phyloP scores from a whole-genome alignment of 1,284 basidiomycete species.

The Ustilago loliicola region DNA sequence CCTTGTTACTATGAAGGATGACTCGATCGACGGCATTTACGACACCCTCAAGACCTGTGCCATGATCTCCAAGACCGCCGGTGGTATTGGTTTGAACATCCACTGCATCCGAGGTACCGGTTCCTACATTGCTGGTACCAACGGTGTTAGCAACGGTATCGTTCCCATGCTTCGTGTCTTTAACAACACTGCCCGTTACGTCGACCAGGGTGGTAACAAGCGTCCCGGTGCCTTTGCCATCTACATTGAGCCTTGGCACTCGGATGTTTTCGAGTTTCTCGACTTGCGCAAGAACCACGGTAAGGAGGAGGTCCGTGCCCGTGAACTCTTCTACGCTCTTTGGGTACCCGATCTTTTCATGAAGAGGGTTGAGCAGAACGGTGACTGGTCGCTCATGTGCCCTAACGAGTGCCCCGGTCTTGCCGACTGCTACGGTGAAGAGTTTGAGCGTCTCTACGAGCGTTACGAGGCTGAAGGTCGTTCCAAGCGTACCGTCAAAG shows the following conservation, averaged over 20 bases:
- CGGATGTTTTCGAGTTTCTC: slow-evolving; percentile 97
- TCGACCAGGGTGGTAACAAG: slow-evolving; percentile 99
- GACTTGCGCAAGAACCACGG: slow-evolving; percentile 99
- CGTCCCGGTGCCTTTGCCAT: slow-evolving; percentile 98
- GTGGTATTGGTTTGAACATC: slow-evolving; percentile 96
- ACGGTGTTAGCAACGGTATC: slow-evolving; percentile 98
- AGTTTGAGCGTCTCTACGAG: slow-evolving; percentile 91
- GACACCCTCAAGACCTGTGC: slow-evolving; percentile 98
- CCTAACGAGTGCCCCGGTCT: slow-evolving; percentile 95
- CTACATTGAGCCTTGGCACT: slow-evolving; percentile 97
- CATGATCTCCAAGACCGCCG: slow-evolving; percentile 99
- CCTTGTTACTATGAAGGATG: slow-evolving; percentile 97
- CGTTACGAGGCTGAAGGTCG: slow-evolving; percentile 93
- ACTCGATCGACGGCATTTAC: slow-evolving; percentile 99
- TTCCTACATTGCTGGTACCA: slow-evolving; percentile 88
- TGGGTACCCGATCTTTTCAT: slow-evolving; percentile 96
- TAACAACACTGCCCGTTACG: slow-evolving; percentile 98
- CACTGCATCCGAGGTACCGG: slow-evolving; percentile 98
- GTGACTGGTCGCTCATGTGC: slow-evolving; percentile 96
- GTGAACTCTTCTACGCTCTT: slow-evolving; percentile 97
- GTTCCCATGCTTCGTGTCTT: slow-evolving; percentile 99
- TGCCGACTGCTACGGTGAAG: slow-evolving; percentile 88
- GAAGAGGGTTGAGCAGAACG: slow-evolving; percentile 75
- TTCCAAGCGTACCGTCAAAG: slow-evolving; percentile 86
- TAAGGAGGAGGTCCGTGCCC: slow-evolving; percentile 96